Evolutionary conservation across 2,329 filamentous ascomycete species (phyloP), one percentile per base, ranked within the genome.

Genomic region (Xylariaceae sp.): DNA sequence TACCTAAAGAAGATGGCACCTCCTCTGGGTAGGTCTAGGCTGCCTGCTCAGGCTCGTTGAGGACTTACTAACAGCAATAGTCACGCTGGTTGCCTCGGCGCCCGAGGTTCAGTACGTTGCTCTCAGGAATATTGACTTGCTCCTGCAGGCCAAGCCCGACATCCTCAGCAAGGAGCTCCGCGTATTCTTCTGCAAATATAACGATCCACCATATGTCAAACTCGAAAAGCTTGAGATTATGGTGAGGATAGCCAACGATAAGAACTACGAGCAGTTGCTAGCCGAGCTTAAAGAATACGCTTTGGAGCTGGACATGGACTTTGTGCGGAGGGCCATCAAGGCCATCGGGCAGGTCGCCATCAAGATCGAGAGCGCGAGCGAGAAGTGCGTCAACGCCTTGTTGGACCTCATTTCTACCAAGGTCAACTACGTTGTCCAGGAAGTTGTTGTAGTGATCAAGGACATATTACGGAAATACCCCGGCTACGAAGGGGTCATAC

Each of bases 121-220:
- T 11, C 69, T 98, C 34, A 76, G 90, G 48, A 98, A 98, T 62
- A 98, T 98, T 56, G 92, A 98, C 53, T 78, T 98, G 23, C 73
- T 98, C 5, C 74, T 98, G 17, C 92, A 98, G 63, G 92, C 94
- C 53, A 90, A 96, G 63, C 88, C 92, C 9, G 89, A 95, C 52
- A 96, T 98, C 40, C 74, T 98, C 8, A 94, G 87, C 72, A 97
- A 97, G 64, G 92, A 98, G 64, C 80, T 98, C 56, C 81, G 92
- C 31, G 92, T 98, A 7, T 98, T 98, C 69, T 98, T 98, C 69
- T 98, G 92, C 82, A 98, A 98, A 68, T 98, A 98, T 70, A 97
- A 97, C 60, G 92, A 98, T 54, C 90, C 92, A 2, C 88, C 88
- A 15, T 98, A 98, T 61, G 82, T 98, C 55, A 98, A 98, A 65